Evolutionary conservation across 148 eudicot genomes (phyloP), one percentile per base, ranked within the genome.

Genomic region (Simmondsia chinensis): DNA sequence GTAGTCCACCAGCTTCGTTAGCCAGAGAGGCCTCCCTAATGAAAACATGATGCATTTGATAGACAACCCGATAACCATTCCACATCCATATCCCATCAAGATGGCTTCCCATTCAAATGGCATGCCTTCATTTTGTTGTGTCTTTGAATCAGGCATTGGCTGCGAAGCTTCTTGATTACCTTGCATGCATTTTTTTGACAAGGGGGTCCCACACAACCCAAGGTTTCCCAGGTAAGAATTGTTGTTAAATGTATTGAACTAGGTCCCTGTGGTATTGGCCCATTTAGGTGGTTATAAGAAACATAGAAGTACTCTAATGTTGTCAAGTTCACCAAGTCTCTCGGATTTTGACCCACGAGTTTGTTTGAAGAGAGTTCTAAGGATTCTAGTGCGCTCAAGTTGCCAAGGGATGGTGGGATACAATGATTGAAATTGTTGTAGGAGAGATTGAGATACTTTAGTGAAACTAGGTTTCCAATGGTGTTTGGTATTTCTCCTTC

Each of bases 351-450:
- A 7, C 70, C 73, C 0, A 52, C 39, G 39, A 70, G 73, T 39
- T 9, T 16, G 43, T 74, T 74, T 2, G 4, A 37, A 20, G 75
- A 69, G 15, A 69, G 56, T 42, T 69, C 75, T 27, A 69, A 22
- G 0, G 66, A 48, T 28, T 74, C 63, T 0, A 74, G 63, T 3
- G 42, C 32, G 1, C 20, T 48, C 3, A 66, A 27, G 9, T 58
- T 53, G 10, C 55, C 65, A n/a, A 62, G 16, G 8, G 65, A 52
- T 13, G 50, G 2, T 17, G 68, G 68, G 25, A 72, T 58, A 6
- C 1, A 5, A 8, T 76, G 70, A 2, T 6, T 4, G 9, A 70
- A 48, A 18, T 37, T 0, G 20, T 66, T 74, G 65, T 54, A 44
- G 1, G 80, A 74, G 3, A 74, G 20, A 30, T 66, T 75, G 1